Evolutionary conservation across 176 grass and related monocot species (phyloP), one percentile per base, ranked within the genome.

Genomic region (Hordeum marinum): DNA sequence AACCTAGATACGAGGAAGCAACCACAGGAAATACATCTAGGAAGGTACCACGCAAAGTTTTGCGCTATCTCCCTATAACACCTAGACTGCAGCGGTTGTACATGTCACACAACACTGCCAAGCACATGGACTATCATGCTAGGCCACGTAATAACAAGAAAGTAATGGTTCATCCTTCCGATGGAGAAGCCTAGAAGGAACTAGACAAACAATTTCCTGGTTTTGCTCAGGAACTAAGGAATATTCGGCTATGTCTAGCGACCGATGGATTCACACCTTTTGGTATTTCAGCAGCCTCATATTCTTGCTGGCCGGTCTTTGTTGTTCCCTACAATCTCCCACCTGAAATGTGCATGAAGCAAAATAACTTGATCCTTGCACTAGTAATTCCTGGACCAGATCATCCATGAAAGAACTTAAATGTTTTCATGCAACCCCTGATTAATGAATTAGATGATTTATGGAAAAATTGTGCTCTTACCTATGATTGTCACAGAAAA

Each of bases 121-220:
- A 59, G 8, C 57, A 59, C 57, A 59, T 59, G 57, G 57, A 59
- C 21, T 59, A 59, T 59, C 24, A 21, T 18, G 69, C 69, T 23
- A 23, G 20, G 20, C 68, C 4, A 7, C 68, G 21, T 12, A 23
- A 72, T 23, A 10, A 29, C 17, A 72, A 26, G 11, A 46, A 72
- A 45, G 27, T 78, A 8, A 78, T 79, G 74, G 61, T 35, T 32
- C 76, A 86, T n/a, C 76, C 65, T 21, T 43, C 36, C 0, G 77
- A 87, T 34, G 77, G 76, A 24, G 77, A 81, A 40, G 84, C 64
- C 17, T 87, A 77, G 77, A 63, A 11, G 66, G 37, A 57, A 3
- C 36, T 81, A 14, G 18, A 86, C 11, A 57, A 34, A 8, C 1
- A 9, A 1, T 72, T 46, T 26, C 50, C 36, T 1, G 3, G 62